phyloP scores from a whole-genome alignment of 208 protist species.

The Acanthamoeba sp. region DNA sequence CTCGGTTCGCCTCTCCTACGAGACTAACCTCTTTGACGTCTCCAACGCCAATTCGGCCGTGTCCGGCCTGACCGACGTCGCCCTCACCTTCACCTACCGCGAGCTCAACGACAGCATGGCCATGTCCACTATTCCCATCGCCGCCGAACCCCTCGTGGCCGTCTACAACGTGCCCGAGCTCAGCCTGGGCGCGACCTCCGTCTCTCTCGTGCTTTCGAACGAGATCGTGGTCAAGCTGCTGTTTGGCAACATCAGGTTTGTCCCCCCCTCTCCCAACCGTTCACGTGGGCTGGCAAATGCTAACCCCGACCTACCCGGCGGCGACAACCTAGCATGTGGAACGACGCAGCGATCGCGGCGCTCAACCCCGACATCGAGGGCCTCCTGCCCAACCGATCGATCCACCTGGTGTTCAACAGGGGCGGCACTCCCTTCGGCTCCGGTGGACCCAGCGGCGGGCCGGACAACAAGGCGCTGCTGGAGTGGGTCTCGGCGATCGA shows the following conservation, averaged over 20 bases:
- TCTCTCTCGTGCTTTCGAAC: neutral
- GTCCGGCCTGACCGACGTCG: neutral
- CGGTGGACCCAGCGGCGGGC: neutral
- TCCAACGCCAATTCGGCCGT: neutral
- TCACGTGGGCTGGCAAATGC: no score
- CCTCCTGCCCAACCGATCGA: neutral
- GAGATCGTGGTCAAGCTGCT: neutral
- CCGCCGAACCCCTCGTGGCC: constrained; percentile 1
- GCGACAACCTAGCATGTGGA: neutral
- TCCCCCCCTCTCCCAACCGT: neutral
- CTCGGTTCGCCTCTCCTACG: neutral
- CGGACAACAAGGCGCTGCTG: neutral
- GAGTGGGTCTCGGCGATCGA: neutral
- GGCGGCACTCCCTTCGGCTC: neutral
- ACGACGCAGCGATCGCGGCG: neutral
- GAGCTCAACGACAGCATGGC: neutral
- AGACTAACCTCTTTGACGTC: neutral
- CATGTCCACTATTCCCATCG: neutral
- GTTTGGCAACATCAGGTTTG: neutral
- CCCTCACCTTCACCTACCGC: neutral
- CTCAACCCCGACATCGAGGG: neutral
- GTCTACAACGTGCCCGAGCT: constrained; percentile 26
- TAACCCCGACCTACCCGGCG: no score
- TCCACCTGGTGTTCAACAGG: neutral
- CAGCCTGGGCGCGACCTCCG: neutral